Evolutionary conservation across 2,329 filamentous ascomycete species (phyloP).

Genomic region (Alternaria sp.): DNA sequence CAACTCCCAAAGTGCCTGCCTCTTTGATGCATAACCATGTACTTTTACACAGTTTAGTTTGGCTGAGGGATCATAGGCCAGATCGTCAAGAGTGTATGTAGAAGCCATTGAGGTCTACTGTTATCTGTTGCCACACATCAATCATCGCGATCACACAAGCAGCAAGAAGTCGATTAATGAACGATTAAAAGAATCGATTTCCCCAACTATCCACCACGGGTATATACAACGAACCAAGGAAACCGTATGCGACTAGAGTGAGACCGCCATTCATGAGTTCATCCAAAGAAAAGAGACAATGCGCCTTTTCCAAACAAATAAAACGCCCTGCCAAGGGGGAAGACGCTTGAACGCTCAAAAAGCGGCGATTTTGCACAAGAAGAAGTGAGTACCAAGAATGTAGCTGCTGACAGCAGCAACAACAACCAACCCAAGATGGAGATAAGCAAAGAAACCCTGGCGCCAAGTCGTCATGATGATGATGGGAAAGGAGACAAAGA

Average conservation of each 20-base stretch:
- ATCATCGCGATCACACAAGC: neutral
- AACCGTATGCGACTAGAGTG: neutral
- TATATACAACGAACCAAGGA: slow-evolving; percentile 1
- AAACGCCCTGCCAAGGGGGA: neutral
- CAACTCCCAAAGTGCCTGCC: too few species aligned
- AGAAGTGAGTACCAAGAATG: neutral
- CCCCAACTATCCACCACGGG: neutral
- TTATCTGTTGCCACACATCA: neutral
- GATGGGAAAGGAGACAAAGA: neutral
- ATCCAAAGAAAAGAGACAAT: neutral
- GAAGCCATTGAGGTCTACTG: neutral
- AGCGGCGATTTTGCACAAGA: neutral
- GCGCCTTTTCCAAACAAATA: neutral
- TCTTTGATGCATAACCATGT: too few species aligned
- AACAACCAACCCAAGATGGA: neutral
- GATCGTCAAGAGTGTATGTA: neutral
- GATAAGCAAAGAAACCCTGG: neutral
- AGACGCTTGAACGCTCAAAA: slow-evolving; percentile 11
- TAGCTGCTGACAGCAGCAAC: neutral
- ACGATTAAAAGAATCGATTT: neutral
- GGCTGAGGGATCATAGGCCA: neutral
- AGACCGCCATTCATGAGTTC: slow-evolving; percentile 1
- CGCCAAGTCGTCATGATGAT: slow-evolving; percentile 7
- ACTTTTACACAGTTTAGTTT: too few species aligned
- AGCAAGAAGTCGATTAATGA: neutral